A percentile compares a stretch with the other conserved stretches of the same genome.
phyloP scores from a whole-genome alignment of 108 stramenopile species.

The Discostella stelligeroides region DNA sequence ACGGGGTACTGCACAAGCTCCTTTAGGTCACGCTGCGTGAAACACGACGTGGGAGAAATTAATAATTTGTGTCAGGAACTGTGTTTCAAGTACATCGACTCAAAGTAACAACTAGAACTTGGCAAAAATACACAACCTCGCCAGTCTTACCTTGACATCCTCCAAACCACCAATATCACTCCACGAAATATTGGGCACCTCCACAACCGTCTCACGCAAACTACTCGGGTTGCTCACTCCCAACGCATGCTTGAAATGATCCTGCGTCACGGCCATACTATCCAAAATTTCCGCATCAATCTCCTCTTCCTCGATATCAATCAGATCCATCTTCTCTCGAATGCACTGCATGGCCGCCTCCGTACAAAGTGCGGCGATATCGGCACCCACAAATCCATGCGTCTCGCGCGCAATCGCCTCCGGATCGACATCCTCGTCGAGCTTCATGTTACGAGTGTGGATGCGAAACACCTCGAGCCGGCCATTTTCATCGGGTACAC shows the following conservation, averaged over 20 bases:
- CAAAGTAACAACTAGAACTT: neutral
- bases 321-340: slow-evolving; percentile 99
- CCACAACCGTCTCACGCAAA: slow-evolving; percentile 98
- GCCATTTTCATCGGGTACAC: slow-evolving; percentile 99
- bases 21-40: slow-evolving; percentile 94
- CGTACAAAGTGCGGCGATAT: slow-evolving; percentile 99
- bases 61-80: neutral
- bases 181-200: slow-evolving; percentile 99
- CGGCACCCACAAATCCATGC: slow-evolving; percentile 99
- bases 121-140: neutral
- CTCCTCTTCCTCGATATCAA: slow-evolving; percentile 99
- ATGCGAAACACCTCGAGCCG: slow-evolving; percentile 99
- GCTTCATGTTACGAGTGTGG: slow-evolving; percentile 99
- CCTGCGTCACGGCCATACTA: slow-evolving; percentile 98
- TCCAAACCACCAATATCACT: slow-evolving; percentile 99
- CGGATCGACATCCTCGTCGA: slow-evolving; percentile 99
- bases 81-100: neutral
- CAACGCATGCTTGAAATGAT: slow-evolving; percentile 98
- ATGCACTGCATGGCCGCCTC: slow-evolving; percentile 99
- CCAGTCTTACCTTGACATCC: slow-evolving; percentile 88
- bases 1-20: slow-evolving; percentile 99
- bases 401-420: slow-evolving; percentile 97
- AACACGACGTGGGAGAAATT: slow-evolving; percentile 31
- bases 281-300: slow-evolving; percentile 99
- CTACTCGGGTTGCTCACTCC: slow-evolving; percentile 97